These are phyloP conservation scores for Daphne laureola DNA, from an alignment of 441 rosid genomes.

Conservation along the genomic window DNA sequence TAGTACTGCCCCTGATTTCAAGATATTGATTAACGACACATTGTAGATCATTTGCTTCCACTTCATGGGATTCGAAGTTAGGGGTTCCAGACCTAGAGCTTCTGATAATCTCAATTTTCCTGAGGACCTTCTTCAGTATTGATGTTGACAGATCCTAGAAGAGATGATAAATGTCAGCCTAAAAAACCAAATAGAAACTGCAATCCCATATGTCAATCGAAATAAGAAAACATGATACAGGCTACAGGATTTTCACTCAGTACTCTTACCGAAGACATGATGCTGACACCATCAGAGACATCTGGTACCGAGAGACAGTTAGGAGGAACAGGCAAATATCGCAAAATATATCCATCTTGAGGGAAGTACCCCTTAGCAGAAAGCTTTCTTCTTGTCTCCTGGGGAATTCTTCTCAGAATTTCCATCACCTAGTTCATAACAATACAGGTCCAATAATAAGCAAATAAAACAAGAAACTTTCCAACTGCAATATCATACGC, in stretches of 20 bases:
- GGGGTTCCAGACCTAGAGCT: constrained; percentile 77
- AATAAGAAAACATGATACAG: constrained; percentile 4
- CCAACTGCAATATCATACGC: constrained; percentile 8
- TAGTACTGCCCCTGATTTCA: constrained; percentile 76
- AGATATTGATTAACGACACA: constrained; percentile 65
- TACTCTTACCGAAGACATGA: constrained; percentile 85
- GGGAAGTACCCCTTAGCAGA: constrained; percentile 77
- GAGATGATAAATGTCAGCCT: background rate
- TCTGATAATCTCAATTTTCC: constrained; percentile 53
- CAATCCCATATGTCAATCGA: constrained; percentile 4
- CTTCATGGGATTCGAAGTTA: constrained; percentile 75
- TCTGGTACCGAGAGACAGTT: constrained; percentile 94
- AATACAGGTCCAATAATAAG: constrained; percentile 7
- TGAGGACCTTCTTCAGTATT: constrained; percentile 75
- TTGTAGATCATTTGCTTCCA: constrained; percentile 71
- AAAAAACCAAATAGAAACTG: constrained; percentile 1
- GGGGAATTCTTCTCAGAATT: constrained; percentile 67
- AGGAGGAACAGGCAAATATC: constrained; percentile 89
- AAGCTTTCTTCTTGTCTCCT: constrained; percentile 66
- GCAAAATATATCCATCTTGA: constrained; percentile 84
- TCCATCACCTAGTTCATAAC: constrained; percentile 46
- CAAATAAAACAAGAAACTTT: constrained; percentile 8
- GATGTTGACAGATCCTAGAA: constrained; percentile 72
- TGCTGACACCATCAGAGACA: constrained; percentile 66
- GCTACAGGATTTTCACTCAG: constrained; percentile 15